phyloP scores from a whole-genome alignment of 352 stramenopile genomes.

The Phytophthora cactorum region DNA sequence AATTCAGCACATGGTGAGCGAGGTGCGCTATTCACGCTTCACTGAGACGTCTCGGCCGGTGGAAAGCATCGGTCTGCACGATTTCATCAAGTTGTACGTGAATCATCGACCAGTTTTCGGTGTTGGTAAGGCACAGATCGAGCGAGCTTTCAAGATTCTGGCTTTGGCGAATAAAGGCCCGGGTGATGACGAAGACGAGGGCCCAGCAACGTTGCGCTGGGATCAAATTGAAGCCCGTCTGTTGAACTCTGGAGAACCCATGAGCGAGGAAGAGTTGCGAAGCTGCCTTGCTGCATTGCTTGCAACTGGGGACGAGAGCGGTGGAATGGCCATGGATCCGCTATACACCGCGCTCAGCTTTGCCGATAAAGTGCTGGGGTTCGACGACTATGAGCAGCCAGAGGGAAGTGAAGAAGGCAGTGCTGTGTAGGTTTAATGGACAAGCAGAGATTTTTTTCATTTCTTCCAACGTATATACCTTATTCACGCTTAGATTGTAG shows the following conservation, averaged over 20 bases:
- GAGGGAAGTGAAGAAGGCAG: constrained; percentile 7
- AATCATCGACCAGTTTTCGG: constrained; percentile 93
- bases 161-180: constrained; percentile 11
- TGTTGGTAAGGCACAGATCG: constrained; percentile 82
- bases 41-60: constrained; percentile 76
- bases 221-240: constrained; percentile 67
- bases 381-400: constrained; percentile 81
- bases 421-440: background rate
- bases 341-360: constrained; percentile 74
- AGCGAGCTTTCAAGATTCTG: constrained; percentile 72
- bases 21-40: constrained; percentile 86
- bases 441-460: background rate
- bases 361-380: constrained; percentile 87
- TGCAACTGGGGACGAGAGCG: constrained; percentile 37
- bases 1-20: constrained; percentile 90
- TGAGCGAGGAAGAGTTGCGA: constrained; percentile 83
- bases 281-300: constrained; percentile 82
- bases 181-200: constrained; percentile 7
- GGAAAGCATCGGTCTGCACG: constrained; percentile 62
- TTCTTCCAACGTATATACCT: no score
- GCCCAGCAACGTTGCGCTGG: constrained; percentile 56
- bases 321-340: constrained; percentile 44
- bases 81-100: constrained; percentile 93
- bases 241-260: constrained; percentile 73
- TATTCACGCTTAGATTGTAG: constrained; percentile 21